These are phyloP conservation scores for Astraeus odoratus DNA, from an alignment of 768 basidiomycete species.

Conservation along the genomic window DNA sequence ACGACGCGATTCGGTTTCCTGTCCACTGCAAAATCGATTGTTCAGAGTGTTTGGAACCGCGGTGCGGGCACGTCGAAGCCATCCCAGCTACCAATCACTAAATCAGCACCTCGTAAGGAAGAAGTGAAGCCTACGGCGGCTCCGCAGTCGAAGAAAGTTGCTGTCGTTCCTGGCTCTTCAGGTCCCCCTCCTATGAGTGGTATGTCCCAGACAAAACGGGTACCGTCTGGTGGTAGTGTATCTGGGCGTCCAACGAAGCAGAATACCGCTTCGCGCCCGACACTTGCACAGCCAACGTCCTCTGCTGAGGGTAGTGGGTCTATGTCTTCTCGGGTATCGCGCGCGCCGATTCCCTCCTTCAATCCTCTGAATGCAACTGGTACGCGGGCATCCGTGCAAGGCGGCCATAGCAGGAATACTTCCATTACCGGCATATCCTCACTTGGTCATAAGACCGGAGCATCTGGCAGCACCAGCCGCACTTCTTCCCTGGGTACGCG, in stretches of 20 bases:
- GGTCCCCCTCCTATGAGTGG: constrained; percentile 12
- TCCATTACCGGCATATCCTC: constrained; percentile 29
- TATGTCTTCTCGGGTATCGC: constrained; percentile 13
- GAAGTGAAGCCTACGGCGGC: constrained; percentile 7
- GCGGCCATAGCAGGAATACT: constrained; percentile 10
- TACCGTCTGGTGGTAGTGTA: constrained; percentile 12
- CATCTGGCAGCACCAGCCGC: constrained; percentile 12
- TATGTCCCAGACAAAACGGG: constrained; percentile 11
- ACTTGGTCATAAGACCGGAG: constrained; percentile 31
- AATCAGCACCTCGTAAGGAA: constrained; percentile 13
- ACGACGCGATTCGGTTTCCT: constrained; percentile 64
- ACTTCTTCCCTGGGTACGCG: constrained; percentile 26
- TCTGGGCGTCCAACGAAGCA: constrained; percentile 2
- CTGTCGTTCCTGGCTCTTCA: constrained; percentile 14
- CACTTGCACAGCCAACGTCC: constrained; percentile 8
- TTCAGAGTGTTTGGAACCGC: constrained; percentile 68
- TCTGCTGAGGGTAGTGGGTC: constrained; percentile 6
- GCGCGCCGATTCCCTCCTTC: constrained; percentile 17
- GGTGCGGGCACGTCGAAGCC: constrained; percentile 27
- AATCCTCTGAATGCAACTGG: constrained; percentile 9
- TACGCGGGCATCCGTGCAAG: constrained; percentile 10
- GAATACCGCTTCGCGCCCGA: constrained; percentile 6
- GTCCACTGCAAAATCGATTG: constrained; percentile 60
- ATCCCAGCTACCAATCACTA: constrained; percentile 23
- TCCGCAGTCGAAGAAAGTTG: constrained; percentile 16